These are phyloP conservation scores for Leccinellum rugosiceps DNA, from an alignment of 768 basidiomycete species.

Conservation along the genomic window DNA sequence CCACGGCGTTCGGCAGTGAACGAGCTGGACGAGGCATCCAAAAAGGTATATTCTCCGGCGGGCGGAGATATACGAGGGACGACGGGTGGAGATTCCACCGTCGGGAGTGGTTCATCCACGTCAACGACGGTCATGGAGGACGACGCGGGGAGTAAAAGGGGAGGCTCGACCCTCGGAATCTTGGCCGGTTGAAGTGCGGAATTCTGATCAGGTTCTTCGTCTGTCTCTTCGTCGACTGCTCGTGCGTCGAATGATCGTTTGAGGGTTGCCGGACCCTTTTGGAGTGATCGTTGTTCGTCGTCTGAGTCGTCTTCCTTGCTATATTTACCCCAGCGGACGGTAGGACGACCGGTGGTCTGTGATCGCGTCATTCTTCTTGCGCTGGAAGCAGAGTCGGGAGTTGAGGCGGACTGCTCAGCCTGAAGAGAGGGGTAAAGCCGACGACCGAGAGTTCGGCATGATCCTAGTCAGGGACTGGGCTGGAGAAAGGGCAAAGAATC, in stretches of 20 bases:
- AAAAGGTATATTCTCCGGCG: slow-evolving; percentile 33
- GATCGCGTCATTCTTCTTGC: slow-evolving; percentile 32
- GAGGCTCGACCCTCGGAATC: slow-evolving; percentile 28
- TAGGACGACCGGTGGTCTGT: slow-evolving; percentile 33
- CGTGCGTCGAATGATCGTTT: slow-evolving; percentile 35
- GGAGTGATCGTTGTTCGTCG: slow-evolving; percentile 15
- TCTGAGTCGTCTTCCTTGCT: slow-evolving; percentile 30
- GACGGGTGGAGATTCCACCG: slow-evolving; percentile 4
- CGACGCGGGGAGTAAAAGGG: slow-evolving; percentile 22
- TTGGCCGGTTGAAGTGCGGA: slow-evolving; percentile 20
- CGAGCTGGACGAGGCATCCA: slow-evolving; percentile 35
- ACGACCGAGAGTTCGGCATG: slow-evolving; percentile 27
- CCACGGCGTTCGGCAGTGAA: slow-evolving; percentile 40
- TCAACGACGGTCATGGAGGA: slow-evolving; percentile 31
- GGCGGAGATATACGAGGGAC: slow-evolving; percentile 24
- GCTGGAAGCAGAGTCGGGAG: slow-evolving; percentile 25
- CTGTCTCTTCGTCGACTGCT: slow-evolving; percentile 34
- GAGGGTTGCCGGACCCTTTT: slow-evolving; percentile 21
- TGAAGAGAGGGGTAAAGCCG: slow-evolving; percentile 21
- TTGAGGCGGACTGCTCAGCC: slow-evolving; percentile 18
- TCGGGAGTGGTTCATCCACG: slow-evolving; percentile 13
- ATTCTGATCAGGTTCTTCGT: slow-evolving; percentile 28
- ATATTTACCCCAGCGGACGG: slow-evolving; percentile 34
- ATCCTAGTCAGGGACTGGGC: slow-evolving; percentile 24
- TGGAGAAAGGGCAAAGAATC: slow-evolving; percentile 28